Base-by-base conservation (phyloP, 1,284 basidiomycete genomes). In the Abortiporus biennis region DNA sequence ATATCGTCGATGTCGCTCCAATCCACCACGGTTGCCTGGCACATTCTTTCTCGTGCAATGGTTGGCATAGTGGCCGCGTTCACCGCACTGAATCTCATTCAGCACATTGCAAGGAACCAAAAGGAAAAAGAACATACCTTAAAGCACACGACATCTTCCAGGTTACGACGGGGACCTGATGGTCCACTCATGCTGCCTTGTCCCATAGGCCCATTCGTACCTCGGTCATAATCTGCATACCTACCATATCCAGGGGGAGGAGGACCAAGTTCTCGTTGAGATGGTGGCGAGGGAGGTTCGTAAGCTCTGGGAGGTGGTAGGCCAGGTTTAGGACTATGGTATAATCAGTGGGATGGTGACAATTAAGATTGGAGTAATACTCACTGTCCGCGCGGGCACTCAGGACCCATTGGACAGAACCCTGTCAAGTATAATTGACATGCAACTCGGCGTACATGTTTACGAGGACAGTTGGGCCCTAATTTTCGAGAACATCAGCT, bases 61-160 rank as follows among this genome's bases (percentile, higher is more conserved):
- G 59, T 95, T 95, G n/a, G 92, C 92, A 58, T 94, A 95, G 61
- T 96, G 92, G 1, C 92, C 92, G 55, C 86, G 84, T 64, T 92
- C 85, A 38, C 88, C 87, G 54, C 89, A 92, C 85, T 90, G 39
- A 51, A 24, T 33, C 16, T 35, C 39, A 44, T 46, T 54, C 48
- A 37, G 20, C n/a, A 17, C 27, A n/a, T 29, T n/a, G 33, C 9
- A 5, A 27, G 24, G 13, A 36, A 36, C 17, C 37, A 25, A 22
- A 25, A 45, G 42, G 35, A 20, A 22, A 52, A 54, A 47, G 22
- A 20, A 13, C 65, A 21, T 50, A 87, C 90, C 75, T 92, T 92
- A 72, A 93, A 95, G 60, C 92, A 95, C 30, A 90, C 65, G 6
- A 95, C 88, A 30, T 91, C 87, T 45, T 91, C 87, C 47, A 93